phyloP scores from a whole-genome alignment of 805 yeast genomes.

The Grigorovia transvaalensis region DNA sequence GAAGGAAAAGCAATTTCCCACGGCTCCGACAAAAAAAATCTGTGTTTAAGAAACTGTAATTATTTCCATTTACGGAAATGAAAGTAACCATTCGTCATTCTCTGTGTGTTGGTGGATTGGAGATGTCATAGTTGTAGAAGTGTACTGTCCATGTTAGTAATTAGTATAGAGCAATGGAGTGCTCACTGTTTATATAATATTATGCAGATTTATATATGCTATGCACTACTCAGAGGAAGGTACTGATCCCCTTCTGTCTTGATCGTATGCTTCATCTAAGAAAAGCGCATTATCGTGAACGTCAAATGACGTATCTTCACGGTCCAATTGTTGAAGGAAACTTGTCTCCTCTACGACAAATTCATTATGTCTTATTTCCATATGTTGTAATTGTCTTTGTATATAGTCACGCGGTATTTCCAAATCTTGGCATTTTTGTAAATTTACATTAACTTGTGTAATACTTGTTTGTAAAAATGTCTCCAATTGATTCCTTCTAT shows the following conservation, averaged over 20 bases:
- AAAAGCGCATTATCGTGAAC: conserved; percentile 1
- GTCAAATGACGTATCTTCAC: neutral
- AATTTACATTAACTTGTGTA: neutral
- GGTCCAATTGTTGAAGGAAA: conserved; percentile 1
- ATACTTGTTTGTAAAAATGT: neutral
- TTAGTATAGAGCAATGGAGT: too few species aligned
- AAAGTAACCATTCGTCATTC: too few species aligned
- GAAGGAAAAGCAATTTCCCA: too few species aligned
- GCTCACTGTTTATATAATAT: too few species aligned
- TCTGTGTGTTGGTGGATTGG: too few species aligned
- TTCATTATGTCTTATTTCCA: conserved; percentile 11
- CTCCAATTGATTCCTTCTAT: neutral
- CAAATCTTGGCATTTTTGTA: conserved; percentile 3
- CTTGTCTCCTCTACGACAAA: conserved; percentile 1
- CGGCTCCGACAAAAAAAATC: too few species aligned
- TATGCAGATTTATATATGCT: neutral
- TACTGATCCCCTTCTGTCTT: neutral
- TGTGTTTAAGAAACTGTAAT: too few species aligned
- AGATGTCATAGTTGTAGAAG: too few species aligned
- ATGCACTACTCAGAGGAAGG: neutral
- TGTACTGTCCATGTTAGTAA: too few species aligned
- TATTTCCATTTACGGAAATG: too few species aligned
- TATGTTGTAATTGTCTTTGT: conserved; percentile 14
- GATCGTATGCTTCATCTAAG: conserved; percentile 2
- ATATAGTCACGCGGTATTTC: conserved; percentile 14